A percentile compares a stretch with the other conserved stretches of the same genome.
Conservation (phyloP, 129 eudicot species). For the Apium graveolens region DNA sequence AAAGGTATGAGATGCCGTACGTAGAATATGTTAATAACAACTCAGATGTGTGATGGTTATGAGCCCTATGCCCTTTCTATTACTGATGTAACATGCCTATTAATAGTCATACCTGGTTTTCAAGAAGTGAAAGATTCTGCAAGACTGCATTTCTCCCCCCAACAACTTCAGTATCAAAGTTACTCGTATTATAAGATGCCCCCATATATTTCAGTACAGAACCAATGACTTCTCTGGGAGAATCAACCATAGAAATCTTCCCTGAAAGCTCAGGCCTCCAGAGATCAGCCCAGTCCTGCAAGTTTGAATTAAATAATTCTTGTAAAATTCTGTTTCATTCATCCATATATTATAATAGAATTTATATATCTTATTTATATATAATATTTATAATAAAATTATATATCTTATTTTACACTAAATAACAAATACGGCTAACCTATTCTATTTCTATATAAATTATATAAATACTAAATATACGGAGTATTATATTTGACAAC, state of each 20-base stretch:
- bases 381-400: too few species aligned
- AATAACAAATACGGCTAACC: too few species aligned
- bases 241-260: conserved; percentile 84
- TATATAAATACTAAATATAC: too few species aligned
- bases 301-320: neutral
- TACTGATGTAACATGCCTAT: neutral
- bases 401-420: too few species aligned
- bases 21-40: neutral
- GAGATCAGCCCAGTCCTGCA: conserved; percentile 96
- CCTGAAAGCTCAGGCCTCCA: conserved; percentile 97
- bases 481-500: too few species aligned
- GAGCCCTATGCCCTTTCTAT: neutral
- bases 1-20: conserved; percentile 7
- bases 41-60: neutral
- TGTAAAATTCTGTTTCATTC: neutral
- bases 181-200: conserved; percentile 72
- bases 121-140: conserved; percentile 47
- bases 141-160: conserved; percentile 80
- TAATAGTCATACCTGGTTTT: conserved; percentile 49
- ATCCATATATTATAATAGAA: too few species aligned
- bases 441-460: too few species aligned
- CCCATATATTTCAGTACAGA: conserved; percentile 85
- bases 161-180: conserved; percentile 56
- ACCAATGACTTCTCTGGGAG: conserved; percentile 89
- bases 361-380: too few species aligned